phyloP scores from a whole-genome alignment of 1,284 basidiomycete genomes.

The Trichosporon sp. region DNA sequence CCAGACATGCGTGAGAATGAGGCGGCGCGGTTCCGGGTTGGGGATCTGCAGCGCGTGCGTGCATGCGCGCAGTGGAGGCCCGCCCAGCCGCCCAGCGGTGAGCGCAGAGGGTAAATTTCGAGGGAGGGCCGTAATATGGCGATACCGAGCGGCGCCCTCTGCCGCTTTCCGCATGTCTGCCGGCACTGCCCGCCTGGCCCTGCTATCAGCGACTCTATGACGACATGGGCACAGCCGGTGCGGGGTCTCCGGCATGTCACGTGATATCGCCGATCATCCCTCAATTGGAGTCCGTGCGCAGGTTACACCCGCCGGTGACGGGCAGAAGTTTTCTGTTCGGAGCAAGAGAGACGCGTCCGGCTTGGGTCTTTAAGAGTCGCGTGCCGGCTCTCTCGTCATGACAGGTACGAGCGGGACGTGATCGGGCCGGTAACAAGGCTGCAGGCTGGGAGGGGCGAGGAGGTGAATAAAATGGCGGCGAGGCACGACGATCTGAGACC shows the following conservation, averaged over 20 bases:
- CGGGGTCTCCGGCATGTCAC: not conserved
- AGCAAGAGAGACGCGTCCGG: not conserved
- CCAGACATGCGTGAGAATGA: not conserved
- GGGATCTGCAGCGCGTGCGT: not conserved
- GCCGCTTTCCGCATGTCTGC: not conserved
- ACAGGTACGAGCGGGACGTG: not conserved
- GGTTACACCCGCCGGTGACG: not conserved
- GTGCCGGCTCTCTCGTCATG: not conserved
- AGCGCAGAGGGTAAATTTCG: not conserved
- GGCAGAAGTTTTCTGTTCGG: not conserved
- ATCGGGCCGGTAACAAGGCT: not conserved
- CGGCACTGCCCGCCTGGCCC: not conserved
- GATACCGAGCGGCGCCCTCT: not conserved
- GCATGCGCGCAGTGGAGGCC: not conserved
- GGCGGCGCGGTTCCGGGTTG: not conserved
- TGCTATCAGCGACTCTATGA: not conserved
- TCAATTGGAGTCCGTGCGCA: not conserved
- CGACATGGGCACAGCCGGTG: not conserved
- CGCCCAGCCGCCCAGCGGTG: not conserved
- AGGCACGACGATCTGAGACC: not conserved
- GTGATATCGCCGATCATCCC: not conserved
- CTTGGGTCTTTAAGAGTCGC: not conserved
- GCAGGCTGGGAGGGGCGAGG: not conserved
- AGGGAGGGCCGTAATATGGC: not conserved
- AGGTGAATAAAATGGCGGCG: not conserved